These are phyloP conservation scores for Chenopodium quinoa DNA, from an alignment of 148 eudicot genomes.

Conservation along the genomic window DNA sequence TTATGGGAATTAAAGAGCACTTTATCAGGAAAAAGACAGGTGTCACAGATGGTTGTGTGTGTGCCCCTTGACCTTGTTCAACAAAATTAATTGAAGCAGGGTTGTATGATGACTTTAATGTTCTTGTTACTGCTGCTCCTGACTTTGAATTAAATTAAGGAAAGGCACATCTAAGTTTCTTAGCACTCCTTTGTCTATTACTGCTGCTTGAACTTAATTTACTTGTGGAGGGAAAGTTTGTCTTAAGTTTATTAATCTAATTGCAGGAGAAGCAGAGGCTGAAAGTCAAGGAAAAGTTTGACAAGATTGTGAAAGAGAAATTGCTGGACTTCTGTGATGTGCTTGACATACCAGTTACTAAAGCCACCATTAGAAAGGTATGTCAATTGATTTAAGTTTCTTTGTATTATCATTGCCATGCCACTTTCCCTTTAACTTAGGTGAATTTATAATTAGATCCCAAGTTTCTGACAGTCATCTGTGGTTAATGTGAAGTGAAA, in stretches of 20 bases:
- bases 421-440: not conserved
- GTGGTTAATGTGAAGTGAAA: not conserved
- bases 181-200: not conserved
- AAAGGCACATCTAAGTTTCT: not conserved
- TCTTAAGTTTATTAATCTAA: not conserved
- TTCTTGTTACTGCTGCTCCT: not conserved
- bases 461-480: not conserved
- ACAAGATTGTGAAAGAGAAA: slow-evolving; percentile 78
- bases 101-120: not conserved
- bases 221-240: not conserved
- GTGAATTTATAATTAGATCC: not conserved
- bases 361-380: slow-evolving; percentile 69
- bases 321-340: slow-evolving; percentile 77
- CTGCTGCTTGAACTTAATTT: not conserved
- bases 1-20: not conserved
- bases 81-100: not conserved
- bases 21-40: not conserved
- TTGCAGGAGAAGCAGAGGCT: slow-evolving; percentile 88
- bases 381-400: slow-evolving; percentile 15
- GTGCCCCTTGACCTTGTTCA: not conserved
- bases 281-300: slow-evolving; percentile 82
- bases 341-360: slow-evolving; percentile 73
- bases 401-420: not conserved
- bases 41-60: not conserved
- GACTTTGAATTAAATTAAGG: not conserved